phyloP scores from a whole-genome alignment of 2,329 filamentous ascomycete genomes.

The Ophiosphaerella herpotricha region DNA sequence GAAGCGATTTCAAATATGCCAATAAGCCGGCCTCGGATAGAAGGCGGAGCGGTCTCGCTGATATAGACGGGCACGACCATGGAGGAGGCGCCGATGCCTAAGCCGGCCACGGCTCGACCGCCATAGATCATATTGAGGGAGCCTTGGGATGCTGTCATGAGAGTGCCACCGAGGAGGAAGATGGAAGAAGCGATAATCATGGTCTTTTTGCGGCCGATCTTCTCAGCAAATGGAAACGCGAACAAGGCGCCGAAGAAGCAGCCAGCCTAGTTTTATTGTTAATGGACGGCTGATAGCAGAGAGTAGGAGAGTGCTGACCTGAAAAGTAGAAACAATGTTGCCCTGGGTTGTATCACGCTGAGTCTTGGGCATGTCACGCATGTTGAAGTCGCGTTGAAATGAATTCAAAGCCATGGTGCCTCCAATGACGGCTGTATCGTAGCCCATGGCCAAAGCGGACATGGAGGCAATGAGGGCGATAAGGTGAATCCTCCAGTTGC shows the following conservation, averaged over 20 bases:
- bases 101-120: slow-evolving; percentile 45
- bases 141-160: slow-evolving; percentile 47
- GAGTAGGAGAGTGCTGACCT: slow-evolving; percentile 17
- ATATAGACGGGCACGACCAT: slow-evolving; percentile 48
- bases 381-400: slow-evolving; percentile 45
- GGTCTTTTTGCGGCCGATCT: slow-evolving; percentile 54
- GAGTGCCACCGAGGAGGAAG: slow-evolving; percentile 49
- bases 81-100: slow-evolving; percentile 46
- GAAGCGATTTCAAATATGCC: slow-evolving; percentile 70
- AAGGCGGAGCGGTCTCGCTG: slow-evolving; percentile 58
- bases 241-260: slow-evolving; percentile 48
- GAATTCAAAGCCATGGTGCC: slow-evolving; percentile 48
- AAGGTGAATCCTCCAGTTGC: slow-evolving; percentile 43
- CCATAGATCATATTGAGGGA: slow-evolving; percentile 44
- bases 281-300: background rate
- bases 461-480: slow-evolving; percentile 43
- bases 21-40: slow-evolving; percentile 67
- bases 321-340: slow-evolving; percentile 47
- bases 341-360: slow-evolving; percentile 45
- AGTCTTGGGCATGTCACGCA: slow-evolving; percentile 32
- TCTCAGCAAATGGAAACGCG: slow-evolving; percentile 55
- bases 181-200: slow-evolving; percentile 53
- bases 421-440: slow-evolving; percentile 46
- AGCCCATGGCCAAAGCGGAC: slow-evolving; percentile 46
- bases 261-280: slow-evolving; percentile 23